Percentiles rank a stretch among this genome's conserved stretches.
phyloP scores from a whole-genome alignment of 2,329 filamentous ascomycete genomes.

The Hirsutella thompsonii region DNA sequence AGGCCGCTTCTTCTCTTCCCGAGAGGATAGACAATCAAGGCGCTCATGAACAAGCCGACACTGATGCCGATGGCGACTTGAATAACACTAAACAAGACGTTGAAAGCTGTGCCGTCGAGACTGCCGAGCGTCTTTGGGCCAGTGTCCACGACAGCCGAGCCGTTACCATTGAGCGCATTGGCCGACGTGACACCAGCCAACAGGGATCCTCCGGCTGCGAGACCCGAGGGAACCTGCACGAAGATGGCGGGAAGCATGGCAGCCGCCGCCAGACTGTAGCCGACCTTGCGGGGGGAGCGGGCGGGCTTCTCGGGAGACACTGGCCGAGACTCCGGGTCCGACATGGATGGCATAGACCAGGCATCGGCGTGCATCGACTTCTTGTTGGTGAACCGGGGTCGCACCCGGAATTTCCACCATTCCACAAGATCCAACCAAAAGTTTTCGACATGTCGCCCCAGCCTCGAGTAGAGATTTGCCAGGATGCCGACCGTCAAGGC shows the following conservation, averaged over 20 bases:
- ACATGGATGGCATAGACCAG: conserved; percentile 17
- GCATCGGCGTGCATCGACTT: conserved; percentile 14
- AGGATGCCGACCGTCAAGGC: conserved; percentile 65
- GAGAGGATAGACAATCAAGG: conserved; percentile 40
- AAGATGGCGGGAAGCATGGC: conserved; percentile 83
- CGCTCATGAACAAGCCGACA: conserved; percentile 45
- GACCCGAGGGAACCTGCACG: conserved; percentile 48
- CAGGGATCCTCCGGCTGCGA: conserved; percentile 47
- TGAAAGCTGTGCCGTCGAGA: conserved; percentile 34
- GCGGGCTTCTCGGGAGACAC: conserved; percentile 10
- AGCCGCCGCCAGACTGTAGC: conserved; percentile 70
- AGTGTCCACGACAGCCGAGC: background rate
- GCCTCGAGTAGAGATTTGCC: conserved; percentile 65
- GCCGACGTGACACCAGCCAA: conserved; percentile 44
- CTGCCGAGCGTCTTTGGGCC: conserved; percentile 9
- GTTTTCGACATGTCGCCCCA: conserved; percentile 47
- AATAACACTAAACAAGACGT: conserved; percentile 43
- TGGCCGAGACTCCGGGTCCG: conserved; percentile 20
- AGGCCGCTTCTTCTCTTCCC: conserved; percentile 45
- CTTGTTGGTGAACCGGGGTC: conserved; percentile 18
- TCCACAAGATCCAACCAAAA: conserved; percentile 32
- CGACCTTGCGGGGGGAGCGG: conserved; percentile 30
- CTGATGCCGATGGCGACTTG: conserved; percentile 50
- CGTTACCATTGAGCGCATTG: conserved; percentile 36
- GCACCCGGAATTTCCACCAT: conserved; percentile 36